A percentile compares a stretch with the other conserved stretches of the same genome.
These are phyloP conservation scores for Exophiala aquamarina DNA, from an alignment of 2,329 filamentous ascomycete species.

Conservation along the genomic window DNA sequence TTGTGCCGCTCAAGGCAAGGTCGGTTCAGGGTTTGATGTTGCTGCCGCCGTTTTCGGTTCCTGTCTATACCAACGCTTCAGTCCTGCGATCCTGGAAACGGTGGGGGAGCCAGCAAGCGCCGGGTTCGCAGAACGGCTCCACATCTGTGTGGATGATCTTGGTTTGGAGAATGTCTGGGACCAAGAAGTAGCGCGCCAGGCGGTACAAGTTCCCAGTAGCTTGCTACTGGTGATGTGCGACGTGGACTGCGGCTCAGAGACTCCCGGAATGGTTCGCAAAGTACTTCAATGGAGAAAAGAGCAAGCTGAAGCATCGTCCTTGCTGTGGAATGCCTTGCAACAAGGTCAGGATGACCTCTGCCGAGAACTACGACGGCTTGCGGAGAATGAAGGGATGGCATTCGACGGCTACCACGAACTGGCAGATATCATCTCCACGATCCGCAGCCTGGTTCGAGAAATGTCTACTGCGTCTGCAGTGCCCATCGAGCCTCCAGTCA, in stretches of 20 bases:
- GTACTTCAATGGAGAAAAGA: conserved; percentile 77
- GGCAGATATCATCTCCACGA: conserved; percentile 51
- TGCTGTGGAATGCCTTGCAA: conserved; percentile 76
- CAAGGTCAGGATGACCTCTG: conserved; percentile 70
- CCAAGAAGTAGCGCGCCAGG: conserved; percentile 69
- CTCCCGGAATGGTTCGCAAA: conserved; percentile 92
- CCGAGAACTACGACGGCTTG: conserved; percentile 57
- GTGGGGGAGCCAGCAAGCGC: conserved; percentile 66
- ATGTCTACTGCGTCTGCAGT: conserved; percentile 76
- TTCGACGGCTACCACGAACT: conserved; percentile 52
- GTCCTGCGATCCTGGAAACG: conserved; percentile 67
- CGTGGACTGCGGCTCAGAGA: conserved; percentile 90
- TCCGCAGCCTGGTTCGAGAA: conserved; percentile 64
- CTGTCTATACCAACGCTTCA: conserved; percentile 90
- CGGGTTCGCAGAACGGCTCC: conserved; percentile 67
- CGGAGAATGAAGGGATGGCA: conserved; percentile 45
- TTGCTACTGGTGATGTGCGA: conserved; percentile 89
- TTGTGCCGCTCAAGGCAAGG: conserved; percentile 94
- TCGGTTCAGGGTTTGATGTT: conserved; percentile 94
- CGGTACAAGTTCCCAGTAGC: conserved; percentile 69
- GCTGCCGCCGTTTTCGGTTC: conserved; percentile 90
- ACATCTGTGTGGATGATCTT: conserved; percentile 64
- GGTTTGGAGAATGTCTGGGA: conserved; percentile 65
- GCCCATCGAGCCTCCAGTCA: conserved; percentile 83
- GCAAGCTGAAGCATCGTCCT: conserved; percentile 62